A percentile compares a stretch with the other conserved stretches of the same genome.
phyloP scores from a whole-genome alignment of 2,329 filamentous ascomycete genomes.

The Pseudogymnoascus destructans region DNA sequence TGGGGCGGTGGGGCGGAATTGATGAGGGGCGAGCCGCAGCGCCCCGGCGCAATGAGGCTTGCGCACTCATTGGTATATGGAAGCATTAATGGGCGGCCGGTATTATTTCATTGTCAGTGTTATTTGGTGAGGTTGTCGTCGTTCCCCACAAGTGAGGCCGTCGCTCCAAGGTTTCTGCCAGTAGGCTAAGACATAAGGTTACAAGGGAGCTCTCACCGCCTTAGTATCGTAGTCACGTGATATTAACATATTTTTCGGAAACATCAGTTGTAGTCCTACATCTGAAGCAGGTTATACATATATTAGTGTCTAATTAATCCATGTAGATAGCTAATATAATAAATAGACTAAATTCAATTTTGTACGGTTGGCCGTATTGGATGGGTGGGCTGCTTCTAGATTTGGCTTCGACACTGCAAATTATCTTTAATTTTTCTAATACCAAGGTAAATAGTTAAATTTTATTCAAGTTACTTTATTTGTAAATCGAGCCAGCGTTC shows the following conservation, averaged over 20 bases:
- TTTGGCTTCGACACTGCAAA: background rate
- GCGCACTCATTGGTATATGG: slow-evolving; percentile 7
- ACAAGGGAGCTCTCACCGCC: slow-evolving; percentile 3
- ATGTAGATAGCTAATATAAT: background rate
- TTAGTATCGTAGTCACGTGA: background rate
- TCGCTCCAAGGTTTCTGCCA: background rate
- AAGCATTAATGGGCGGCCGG: background rate
- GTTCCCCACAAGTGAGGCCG: slow-evolving; percentile 1
- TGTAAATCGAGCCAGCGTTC: background rate
- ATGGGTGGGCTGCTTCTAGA: background rate
- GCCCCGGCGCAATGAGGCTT: slow-evolving; percentile 7
- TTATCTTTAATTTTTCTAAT: background rate
- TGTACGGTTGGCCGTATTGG: background rate
- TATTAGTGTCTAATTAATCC: background rate
- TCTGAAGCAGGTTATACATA: background rate
- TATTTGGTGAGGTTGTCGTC: background rate
- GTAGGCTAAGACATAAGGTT: background rate
- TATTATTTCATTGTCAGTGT: background rate
- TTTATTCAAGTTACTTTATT: background rate
- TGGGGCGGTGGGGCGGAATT: background rate
- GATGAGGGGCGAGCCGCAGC: slow-evolving; percentile 4
- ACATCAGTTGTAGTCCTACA: background rate
- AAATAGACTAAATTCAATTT: background rate
- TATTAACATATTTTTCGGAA: background rate
- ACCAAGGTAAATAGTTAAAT: background rate